phyloP scores from a whole-genome alignment of 2,329 filamentous ascomycete genomes.

The Fusarium graminum region DNA sequence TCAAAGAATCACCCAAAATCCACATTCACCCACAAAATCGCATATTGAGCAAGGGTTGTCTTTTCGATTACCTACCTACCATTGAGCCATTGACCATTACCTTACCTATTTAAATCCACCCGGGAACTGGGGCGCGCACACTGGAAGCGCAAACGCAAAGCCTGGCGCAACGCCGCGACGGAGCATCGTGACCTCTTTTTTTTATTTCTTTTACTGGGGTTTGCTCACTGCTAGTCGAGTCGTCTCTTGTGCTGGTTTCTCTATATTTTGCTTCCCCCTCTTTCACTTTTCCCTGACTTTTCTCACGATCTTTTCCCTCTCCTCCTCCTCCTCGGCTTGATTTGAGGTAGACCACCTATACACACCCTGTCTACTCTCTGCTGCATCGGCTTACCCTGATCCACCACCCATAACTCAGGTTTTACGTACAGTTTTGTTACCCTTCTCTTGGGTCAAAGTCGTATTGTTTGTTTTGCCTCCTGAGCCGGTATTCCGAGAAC shows the following conservation, averaged over 20 bases:
- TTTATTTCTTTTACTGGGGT: slow-evolving; percentile 38
- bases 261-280: slow-evolving; percentile 27
- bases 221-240: slow-evolving; percentile 34
- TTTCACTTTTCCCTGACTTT: slow-evolving; percentile 19
- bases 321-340: slow-evolving; percentile 10
- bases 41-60: slow-evolving; percentile 38
- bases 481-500: slow-evolving; percentile 44
- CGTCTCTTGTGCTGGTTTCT: slow-evolving; percentile 22
- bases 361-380: slow-evolving; percentile 30
- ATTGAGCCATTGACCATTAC: slow-evolving; percentile 26
- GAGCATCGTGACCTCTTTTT: slow-evolving; percentile 49
- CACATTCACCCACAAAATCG: slow-evolving; percentile 47
- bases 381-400: slow-evolving; percentile 52
- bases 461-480: slow-evolving; percentile 40
- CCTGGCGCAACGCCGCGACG: slow-evolving; percentile 48
- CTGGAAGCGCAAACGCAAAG: slow-evolving; percentile 32
- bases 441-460: slow-evolving; percentile 29
- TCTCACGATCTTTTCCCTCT: slow-evolving; percentile 24
- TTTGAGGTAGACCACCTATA: slow-evolving; percentile 30
- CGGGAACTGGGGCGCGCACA: slow-evolving; percentile 43
- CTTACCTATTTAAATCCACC: slow-evolving; percentile 45
- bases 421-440: slow-evolving; percentile 53
- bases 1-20: slow-evolving; percentile 39
- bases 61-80: slow-evolving; percentile 34
- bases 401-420: slow-evolving; percentile 51